These are phyloP conservation scores for Teratosphaeriaceae sp. DNA, from an alignment of 2,329 filamentous ascomycete species.

Conservation along the genomic window DNA sequence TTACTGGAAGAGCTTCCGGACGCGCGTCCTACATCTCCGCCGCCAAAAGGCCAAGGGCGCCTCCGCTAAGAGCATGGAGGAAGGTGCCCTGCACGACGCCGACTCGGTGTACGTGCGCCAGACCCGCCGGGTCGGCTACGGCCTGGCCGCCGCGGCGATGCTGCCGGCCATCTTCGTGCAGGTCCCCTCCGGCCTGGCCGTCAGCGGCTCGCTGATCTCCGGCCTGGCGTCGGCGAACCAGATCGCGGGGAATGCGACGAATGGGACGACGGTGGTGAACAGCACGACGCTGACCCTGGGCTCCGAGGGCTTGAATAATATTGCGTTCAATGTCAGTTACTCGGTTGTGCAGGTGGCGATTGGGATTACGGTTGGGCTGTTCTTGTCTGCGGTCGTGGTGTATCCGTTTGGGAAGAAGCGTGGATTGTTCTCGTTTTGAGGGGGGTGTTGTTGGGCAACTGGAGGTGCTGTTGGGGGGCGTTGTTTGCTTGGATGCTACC, in stretches of 20 bases:
- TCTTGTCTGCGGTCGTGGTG: constrained; percentile 42
- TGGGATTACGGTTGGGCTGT: constrained; percentile 45
- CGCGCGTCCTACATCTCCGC: constrained; percentile 27
- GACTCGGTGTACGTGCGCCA: constrained; percentile 26
- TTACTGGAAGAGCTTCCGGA: constrained; percentile 21
- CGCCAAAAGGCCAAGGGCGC: no score
- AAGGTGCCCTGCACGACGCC: constrained; percentile 19
- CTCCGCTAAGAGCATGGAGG: no score
- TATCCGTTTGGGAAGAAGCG: constrained; percentile 45
- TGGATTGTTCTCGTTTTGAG: constrained; percentile 36
- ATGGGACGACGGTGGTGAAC: constrained; percentile 38
- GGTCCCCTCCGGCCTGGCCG: constrained; percentile 54
- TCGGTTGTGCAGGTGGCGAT: constrained; percentile 45
- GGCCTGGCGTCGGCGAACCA: constrained; percentile 53
- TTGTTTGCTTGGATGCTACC: neutral
- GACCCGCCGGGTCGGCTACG: constrained; percentile 56
- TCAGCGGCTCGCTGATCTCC: constrained; percentile 50
- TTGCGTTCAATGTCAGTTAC: constrained; percentile 43
- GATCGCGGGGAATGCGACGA: constrained; percentile 40
- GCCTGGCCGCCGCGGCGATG: constrained; percentile 76
- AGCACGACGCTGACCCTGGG: constrained; percentile 24
- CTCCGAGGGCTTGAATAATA: constrained; percentile 31
- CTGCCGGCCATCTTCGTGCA: constrained; percentile 77
- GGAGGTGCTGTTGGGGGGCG: neutral
- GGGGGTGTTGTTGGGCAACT: neutral